phyloP scores from a whole-genome alignment of 139 green algal species.

The Chlorella sp. region DNA sequence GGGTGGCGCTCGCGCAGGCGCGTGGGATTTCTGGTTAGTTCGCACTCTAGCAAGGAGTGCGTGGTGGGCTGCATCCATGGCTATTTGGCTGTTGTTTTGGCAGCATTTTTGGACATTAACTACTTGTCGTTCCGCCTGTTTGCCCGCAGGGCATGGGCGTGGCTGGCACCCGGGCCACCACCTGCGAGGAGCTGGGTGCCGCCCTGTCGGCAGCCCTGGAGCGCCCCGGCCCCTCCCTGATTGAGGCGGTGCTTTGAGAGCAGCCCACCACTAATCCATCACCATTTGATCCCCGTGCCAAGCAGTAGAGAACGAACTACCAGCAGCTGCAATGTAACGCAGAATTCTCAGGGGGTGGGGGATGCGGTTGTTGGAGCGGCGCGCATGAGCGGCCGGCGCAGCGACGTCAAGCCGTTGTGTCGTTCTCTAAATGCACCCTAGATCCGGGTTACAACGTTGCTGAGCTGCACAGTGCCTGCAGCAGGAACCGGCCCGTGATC shows the following conservation, averaged over 20 bases:
- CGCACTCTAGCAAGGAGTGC: background rate
- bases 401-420: too few relatives aligned
- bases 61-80: background rate
- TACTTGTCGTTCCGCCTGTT: background rate
- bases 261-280: background rate
- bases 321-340: too few relatives aligned
- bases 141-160: slow-evolving; percentile 68
- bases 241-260: slow-evolving; percentile 56
- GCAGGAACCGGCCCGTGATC: too few relatives aligned
- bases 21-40: background rate
- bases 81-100: background rate
- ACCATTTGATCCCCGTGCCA: too few relatives aligned
- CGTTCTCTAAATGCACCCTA: too few relatives aligned
- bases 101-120: background rate
- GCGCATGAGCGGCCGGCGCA: too few relatives aligned
- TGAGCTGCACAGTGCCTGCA: too few relatives aligned
- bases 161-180: slow-evolving; percentile 46
- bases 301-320: too few relatives aligned
- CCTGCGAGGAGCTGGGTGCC: slow-evolving; percentile 54
- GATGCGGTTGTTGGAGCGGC: too few relatives aligned
- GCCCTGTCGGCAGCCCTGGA: slow-evolving; percentile 50
- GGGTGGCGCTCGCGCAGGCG: slow-evolving; percentile 66
- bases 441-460: too few relatives aligned
- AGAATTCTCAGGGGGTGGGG: too few relatives aligned
- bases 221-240: slow-evolving; percentile 58